These are phyloP conservation scores for Chenopodium formosanum DNA, from an alignment of 148 eudicot species.

Conservation along the genomic window DNA sequence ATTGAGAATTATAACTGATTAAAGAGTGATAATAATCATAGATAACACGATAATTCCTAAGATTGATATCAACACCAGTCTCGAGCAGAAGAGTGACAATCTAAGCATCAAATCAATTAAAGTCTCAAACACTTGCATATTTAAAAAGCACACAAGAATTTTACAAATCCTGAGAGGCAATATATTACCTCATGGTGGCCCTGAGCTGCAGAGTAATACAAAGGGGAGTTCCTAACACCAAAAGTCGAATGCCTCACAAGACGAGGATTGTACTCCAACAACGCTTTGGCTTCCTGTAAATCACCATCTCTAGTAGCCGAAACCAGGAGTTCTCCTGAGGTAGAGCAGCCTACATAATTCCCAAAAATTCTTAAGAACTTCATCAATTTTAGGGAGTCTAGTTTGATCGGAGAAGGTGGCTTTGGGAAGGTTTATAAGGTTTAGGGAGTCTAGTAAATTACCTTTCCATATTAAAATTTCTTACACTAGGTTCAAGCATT, in stretches of 20 bases:
- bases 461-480: too few species aligned
- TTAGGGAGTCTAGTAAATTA: too few species aligned
- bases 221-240: conserved; percentile 88
- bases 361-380: too few species aligned
- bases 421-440: too few species aligned
- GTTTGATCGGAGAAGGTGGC: neutral
- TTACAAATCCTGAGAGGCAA: neutral
- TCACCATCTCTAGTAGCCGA: conserved; percentile 62
- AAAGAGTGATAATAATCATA: neutral
- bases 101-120: conserved; percentile 35
- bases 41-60: conserved; percentile 72
- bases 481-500: too few species aligned
- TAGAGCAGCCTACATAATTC: too few species aligned
- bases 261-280: conserved; percentile 84
- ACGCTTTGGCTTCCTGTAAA: conserved; percentile 90
- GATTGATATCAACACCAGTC: conserved; percentile 91
- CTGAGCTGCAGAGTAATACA: conserved; percentile 95
- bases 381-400: too few species aligned
- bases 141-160: neutral
- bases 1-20: neutral
- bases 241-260: conserved; percentile 78
- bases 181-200: conserved; percentile 93
- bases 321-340: too few species aligned
- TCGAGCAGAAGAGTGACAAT: conserved; percentile 82
- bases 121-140: neutral